A percentile compares a stretch with the other conserved stretches of the same genome.
These are phyloP conservation scores for Trypanosomatidae sp. DNA, from an alignment of 208 protist species.

Conservation along the genomic window DNA sequence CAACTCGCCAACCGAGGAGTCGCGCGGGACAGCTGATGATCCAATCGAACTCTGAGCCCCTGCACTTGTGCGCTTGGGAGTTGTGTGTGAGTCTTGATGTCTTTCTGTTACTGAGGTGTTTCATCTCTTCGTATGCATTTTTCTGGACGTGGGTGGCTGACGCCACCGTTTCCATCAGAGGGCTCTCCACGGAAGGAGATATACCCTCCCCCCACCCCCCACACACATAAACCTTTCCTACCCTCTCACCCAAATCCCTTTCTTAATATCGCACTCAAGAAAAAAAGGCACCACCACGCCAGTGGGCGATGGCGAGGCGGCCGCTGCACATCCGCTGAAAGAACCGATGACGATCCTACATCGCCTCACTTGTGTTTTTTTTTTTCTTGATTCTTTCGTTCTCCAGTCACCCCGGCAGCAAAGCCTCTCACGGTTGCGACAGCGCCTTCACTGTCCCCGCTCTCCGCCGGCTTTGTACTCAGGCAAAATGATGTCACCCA, in stretches of 20 bases:
- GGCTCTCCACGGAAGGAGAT: neutral
- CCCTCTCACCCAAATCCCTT: neutral
- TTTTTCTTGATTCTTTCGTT: neutral
- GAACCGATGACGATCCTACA: too few species aligned
- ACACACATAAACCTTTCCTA: neutral
- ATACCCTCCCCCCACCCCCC: neutral
- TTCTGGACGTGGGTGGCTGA: neutral
- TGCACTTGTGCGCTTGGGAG: constrained; percentile 4
- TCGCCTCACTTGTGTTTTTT: neutral
- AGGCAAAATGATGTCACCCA: neutral
- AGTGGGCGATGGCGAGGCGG: neutral
- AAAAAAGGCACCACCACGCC: neutral
- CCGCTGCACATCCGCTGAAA: too few species aligned
- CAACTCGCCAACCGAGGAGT: constrained; percentile 13
- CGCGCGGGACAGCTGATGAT: constrained; percentile 46
- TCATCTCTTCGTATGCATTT: constrained; percentile 2
- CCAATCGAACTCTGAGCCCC: constrained; percentile 65
- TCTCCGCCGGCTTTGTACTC: neutral
- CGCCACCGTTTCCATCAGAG: neutral
- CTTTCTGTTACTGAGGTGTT: neutral
- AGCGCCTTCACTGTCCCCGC: neutral
- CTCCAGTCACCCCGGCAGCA: neutral
- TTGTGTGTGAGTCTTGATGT: neutral
- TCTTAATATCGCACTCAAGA: neutral
- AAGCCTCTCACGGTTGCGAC: neutral